Evolutionary conservation across 179 eudicot species (phyloP).

Genomic region (Sideroxylon spinosum): DNA sequence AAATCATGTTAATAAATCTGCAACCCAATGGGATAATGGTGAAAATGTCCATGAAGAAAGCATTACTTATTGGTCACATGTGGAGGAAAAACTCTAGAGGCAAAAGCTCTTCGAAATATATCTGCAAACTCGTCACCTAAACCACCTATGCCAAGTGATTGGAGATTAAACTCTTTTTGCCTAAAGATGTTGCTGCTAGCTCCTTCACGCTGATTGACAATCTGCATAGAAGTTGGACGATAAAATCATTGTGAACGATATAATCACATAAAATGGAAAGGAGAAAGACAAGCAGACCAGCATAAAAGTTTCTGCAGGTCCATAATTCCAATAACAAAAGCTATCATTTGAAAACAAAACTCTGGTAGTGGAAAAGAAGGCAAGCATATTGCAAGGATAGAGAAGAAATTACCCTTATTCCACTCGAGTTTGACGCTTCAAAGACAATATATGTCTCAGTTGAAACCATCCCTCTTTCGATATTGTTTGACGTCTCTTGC

Average conservation of each 20-base stretch:
- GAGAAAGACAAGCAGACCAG: not conserved
- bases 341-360: not conserved
- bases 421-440: constrained; percentile 77
- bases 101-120: constrained; percentile 96
- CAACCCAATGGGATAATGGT: not conserved
- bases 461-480: constrained; percentile 80
- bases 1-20: not conserved
- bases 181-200: constrained; percentile 91
- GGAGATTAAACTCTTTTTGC: constrained; percentile 91
- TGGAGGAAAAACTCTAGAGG: constrained; percentile 94
- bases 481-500: constrained; percentile 41
- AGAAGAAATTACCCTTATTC: constrained; percentile 59
- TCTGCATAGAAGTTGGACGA: constrained; percentile 35
- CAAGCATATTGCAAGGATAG: not conserved
- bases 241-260: not conserved
- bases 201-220: constrained; percentile 87
- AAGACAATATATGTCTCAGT: constrained; percentile 73
- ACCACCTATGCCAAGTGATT: constrained; percentile 91
- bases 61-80: constrained; percentile 87
- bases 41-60: constrained; percentile 12
- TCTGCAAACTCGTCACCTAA: constrained; percentile 88
- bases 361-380: not conserved
- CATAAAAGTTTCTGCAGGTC: not conserved
- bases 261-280: not conserved
- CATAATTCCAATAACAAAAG: not conserved